Base-by-base conservation (phyloP, 2,329 filamentous ascomycete species). In the Zopfia rhizophila region DNA sequence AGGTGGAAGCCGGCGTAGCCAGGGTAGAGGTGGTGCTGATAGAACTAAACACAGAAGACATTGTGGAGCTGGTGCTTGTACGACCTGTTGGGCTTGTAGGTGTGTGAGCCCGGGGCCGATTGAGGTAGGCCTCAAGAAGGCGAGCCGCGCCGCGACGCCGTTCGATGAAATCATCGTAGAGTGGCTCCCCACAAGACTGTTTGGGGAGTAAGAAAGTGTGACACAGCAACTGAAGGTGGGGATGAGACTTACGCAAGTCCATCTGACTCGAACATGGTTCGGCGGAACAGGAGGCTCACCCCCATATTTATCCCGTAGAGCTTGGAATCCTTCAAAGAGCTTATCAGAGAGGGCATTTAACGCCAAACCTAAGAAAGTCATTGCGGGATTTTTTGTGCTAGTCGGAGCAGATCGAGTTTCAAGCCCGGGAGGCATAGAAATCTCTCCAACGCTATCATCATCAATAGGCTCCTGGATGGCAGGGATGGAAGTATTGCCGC, bases 81-180 rank as follows among this genome's bases (percentile, higher is more conserved):
- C 56, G 54, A 28, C 58, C 56, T 10, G 45, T 50, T 18, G 62
- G 48, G 11, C 56, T 62, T 13, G 35, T 45, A 4, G 64, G 58
- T 11, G 63, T 53, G 21, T 65, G 63, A 5, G 58, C 48, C 10
- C 57, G 51, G 3, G 67, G 66, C 2, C 67, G 53, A 42, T 73
- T 73, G 12, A 75, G 64, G 30, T 64, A 70, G 2, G 63, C 62
- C 60, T 73, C 70, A 0, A 75, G 55, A n/a, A 69, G 61, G 8
- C 66, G 59, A 7, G 72, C 72, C 30, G 72, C 72, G 13, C 72
- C 72, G 4, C 62, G 57, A 19, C 68, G 60, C 12, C 53, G 48
- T 51, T 75, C 72, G 32, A 68, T 53, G 36, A 69, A 74, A 52
- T 75, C 72, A 37, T 75, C 72, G 42, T 72, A 68, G 5, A 74